These are phyloP conservation scores for Ophiostoma sp. DNA, from an alignment of 2,329 filamentous ascomycete species.

Conservation along the genomic window DNA sequence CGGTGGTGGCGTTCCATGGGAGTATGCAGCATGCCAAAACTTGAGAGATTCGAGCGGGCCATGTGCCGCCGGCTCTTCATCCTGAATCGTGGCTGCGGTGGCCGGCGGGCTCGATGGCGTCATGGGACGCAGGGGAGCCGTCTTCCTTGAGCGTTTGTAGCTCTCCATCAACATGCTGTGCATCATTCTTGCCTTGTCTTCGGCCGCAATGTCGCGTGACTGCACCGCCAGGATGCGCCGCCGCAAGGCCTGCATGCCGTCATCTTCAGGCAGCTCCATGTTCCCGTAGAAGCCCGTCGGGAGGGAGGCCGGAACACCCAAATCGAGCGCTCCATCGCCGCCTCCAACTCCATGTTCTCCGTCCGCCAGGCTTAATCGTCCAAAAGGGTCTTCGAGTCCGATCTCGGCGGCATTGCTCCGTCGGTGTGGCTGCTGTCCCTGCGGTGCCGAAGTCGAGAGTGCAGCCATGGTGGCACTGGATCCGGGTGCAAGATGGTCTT, in stretches of 20 bases:
- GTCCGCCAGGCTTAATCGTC: neutral
- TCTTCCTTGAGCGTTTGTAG: slow-evolving; percentile 53
- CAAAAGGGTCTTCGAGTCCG: neutral
- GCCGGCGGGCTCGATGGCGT: slow-evolving; percentile 32
- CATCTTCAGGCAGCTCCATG: slow-evolving; percentile 66
- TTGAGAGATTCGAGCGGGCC: slow-evolving; percentile 56
- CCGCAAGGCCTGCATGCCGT: slow-evolving; percentile 71
- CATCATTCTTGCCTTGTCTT: slow-evolving; percentile 70
- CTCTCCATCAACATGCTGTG: slow-evolving; percentile 70
- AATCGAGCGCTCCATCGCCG: neutral
- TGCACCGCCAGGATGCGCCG: slow-evolving; percentile 69
- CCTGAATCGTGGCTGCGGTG: slow-evolving; percentile 28
- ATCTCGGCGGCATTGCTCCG: slow-evolving; percentile 3
- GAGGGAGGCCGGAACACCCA: neutral
- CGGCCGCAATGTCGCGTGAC: slow-evolving; percentile 54
- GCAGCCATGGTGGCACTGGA: neutral
- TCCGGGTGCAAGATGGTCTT: neutral
- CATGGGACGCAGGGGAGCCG: slow-evolving; percentile 29
- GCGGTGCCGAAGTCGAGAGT: neutral
- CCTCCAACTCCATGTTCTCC: neutral
- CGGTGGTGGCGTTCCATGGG: slow-evolving; percentile 38
- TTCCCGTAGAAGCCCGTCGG: slow-evolving; percentile 33
- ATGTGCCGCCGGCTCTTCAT: slow-evolving; percentile 45
- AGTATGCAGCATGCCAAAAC: slow-evolving; percentile 54
- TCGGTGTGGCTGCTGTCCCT: neutral